Conservation (phyloP, 768 basidiomycete species). For the Solioccasus polychromus region DNA sequence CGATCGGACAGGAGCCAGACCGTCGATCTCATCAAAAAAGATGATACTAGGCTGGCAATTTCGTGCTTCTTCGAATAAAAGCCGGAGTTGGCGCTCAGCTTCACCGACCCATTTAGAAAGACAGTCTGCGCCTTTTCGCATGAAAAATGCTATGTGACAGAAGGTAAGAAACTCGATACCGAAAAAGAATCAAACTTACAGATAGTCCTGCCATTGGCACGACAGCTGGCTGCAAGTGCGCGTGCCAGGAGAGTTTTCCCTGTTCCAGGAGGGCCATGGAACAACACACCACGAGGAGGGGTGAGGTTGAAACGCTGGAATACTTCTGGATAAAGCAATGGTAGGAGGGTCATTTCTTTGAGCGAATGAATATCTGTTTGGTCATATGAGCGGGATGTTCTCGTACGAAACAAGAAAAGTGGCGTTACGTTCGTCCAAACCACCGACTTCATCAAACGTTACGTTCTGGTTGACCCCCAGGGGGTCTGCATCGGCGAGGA, state of each 20-base stretch:
- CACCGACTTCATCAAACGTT: conserved; percentile 96
- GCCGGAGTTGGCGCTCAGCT: conserved; percentile 91
- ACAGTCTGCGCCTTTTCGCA: conserved; percentile 98
- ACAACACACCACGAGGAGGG: conserved; percentile 93
- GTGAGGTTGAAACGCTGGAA: conserved; percentile 93
- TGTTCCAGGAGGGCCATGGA: conserved; percentile 99
- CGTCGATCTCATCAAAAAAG: conserved; percentile 99
- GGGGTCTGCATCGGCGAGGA: conserved; percentile 92
- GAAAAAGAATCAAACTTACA: conserved; percentile 51
- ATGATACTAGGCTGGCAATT: conserved; percentile 94
- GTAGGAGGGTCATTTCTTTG: conserved; percentile 98
- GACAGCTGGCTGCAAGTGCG: conserved; percentile 90
- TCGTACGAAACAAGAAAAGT: background rate
- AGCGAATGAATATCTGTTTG: conserved; percentile 85
- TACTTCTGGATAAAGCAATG: conserved; percentile 93
- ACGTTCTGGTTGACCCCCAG: conserved; percentile 90
- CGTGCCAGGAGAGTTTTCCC: conserved; percentile 94
- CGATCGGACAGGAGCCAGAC: conserved; percentile 96
- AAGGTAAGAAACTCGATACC: background rate
- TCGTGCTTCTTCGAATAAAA: conserved; percentile 94
- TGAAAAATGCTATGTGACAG: conserved; percentile 82
- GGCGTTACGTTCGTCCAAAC: conserved; percentile 83
- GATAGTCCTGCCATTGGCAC: conserved; percentile 81
- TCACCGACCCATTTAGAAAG: conserved; percentile 99
- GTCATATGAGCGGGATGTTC: conserved; percentile 1